Percentiles rank a stretch among this genome's conserved stretches.
Evolutionary conservation across 1,284 basidiomycete species (phyloP).

Genomic region (Apiotrichum laibachii): DNA sequence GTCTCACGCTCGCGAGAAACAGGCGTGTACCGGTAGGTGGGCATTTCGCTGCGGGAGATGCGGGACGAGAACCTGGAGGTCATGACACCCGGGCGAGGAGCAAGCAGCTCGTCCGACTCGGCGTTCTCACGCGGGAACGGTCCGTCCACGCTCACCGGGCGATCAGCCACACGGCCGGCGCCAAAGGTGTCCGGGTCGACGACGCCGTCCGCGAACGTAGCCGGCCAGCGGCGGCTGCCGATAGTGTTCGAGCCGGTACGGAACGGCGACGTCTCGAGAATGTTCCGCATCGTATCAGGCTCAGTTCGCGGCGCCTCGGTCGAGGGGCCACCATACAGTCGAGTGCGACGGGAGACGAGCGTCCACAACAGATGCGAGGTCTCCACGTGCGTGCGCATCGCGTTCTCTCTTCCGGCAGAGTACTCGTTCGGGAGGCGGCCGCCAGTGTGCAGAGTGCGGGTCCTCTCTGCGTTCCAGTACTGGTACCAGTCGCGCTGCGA

Average conservation of each 20-base stretch:
- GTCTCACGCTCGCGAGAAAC: too few species aligned
- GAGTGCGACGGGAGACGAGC: conserved; percentile 1
- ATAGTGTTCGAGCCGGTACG: neutral
- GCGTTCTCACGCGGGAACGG: too few species aligned
- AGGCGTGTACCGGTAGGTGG: neutral
- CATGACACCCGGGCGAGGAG: neutral
- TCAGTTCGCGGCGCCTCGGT: neutral
- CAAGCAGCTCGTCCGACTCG: too few species aligned
- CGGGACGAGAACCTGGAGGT: neutral
- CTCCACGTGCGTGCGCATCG: conserved; percentile 17
- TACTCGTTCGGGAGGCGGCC: conserved; percentile 14
- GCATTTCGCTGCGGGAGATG: neutral
- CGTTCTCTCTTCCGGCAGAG: conserved; percentile 1
- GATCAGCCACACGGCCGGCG: too few species aligned
- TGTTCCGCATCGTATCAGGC: conserved; percentile 3
- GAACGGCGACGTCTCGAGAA: neutral
- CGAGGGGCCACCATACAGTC: neutral
- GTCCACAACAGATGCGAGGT: conserved; percentile 16
- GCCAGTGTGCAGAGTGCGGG: conserved; percentile 3
- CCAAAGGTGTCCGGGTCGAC: too few species aligned
- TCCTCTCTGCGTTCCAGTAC: conserved; percentile 12
- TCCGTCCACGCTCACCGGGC: too few species aligned
- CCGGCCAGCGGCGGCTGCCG: neutral
- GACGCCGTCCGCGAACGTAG: neutral
- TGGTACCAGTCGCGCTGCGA: conserved; percentile 13